These are phyloP conservation scores for Capsicum rhomboideum DNA, from an alignment of 257 asterid genomes.

Conservation along the genomic window DNA sequence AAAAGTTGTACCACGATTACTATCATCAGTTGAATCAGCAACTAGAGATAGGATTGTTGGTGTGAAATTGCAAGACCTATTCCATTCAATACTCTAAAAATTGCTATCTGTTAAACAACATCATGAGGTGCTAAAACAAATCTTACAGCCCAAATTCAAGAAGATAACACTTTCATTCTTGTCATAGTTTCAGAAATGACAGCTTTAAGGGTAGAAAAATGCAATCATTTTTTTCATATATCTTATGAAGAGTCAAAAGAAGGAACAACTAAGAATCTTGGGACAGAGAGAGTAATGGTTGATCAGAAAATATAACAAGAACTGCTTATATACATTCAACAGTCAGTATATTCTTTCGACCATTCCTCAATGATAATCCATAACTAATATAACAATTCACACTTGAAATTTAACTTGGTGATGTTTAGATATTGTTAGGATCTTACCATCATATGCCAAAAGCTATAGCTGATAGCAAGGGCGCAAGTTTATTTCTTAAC, in stretches of 20 bases:
- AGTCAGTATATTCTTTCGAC: neutral
- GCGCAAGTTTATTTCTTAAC: too few relatives aligned
- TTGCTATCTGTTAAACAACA: constrained; percentile 42
- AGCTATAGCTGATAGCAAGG: too few relatives aligned
- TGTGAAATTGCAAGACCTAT: constrained; percentile 71
- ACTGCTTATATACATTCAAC: too few relatives aligned
- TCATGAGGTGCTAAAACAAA: too few relatives aligned
- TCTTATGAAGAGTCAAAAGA: neutral
- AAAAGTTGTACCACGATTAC: constrained; percentile 75
- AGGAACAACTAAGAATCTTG: too few relatives aligned
- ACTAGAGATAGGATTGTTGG: constrained; percentile 76
- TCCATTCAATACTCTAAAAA: constrained; percentile 79
- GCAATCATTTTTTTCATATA: neutral
- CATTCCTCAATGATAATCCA: too few relatives aligned
- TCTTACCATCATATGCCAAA: too few relatives aligned
- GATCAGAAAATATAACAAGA: too few relatives aligned
- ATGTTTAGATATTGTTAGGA: too few relatives aligned
- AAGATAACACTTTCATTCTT: neutral
- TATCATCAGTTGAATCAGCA: constrained; percentile 71
- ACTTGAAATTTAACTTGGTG: neutral
- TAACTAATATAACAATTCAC: too few relatives aligned
- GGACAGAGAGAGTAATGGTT: neutral
- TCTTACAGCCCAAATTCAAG: neutral
- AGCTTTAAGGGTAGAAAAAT: neutral
- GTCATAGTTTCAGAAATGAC: neutral